Conservation (phyloP, 2,329 filamentous ascomycete species). For the Pestalotiopsis fici region DNA sequence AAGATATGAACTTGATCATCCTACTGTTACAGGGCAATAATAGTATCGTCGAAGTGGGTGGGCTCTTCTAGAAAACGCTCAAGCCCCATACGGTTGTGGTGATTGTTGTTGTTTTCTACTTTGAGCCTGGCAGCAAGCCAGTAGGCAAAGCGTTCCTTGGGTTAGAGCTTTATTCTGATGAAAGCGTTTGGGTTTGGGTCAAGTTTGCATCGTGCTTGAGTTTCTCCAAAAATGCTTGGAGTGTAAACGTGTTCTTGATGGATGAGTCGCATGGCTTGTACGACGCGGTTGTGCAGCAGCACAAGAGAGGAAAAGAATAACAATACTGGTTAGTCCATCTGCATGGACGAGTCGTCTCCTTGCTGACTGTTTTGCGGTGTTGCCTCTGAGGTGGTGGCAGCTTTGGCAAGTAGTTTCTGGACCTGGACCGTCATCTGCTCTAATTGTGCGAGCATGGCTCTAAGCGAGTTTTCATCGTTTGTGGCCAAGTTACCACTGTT, state of each 20-base stretch:
- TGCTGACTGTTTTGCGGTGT: not conserved
- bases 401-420: slow-evolving; percentile 33
- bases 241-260: not conserved
- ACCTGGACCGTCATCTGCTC: slow-evolving; percentile 46
- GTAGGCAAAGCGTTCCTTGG: not conserved
- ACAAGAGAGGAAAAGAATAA: not conserved
- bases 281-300: not conserved
- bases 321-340: slow-evolving; percentile 4
- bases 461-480: slow-evolving; percentile 45
- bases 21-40: not conserved
- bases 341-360: slow-evolving; percentile 11
- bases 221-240: not conserved
- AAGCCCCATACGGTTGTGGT: too few species aligned
- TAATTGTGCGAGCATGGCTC: slow-evolving; percentile 48
- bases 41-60: not conserved
- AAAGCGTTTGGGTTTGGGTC: not conserved
- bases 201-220: not conserved
- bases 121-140: not conserved
- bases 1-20: not conserved
- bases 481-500: slow-evolving; percentile 38
- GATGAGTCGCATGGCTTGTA: not conserved
- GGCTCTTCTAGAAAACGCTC: not conserved
- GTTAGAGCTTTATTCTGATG: not conserved
- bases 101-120: not conserved
- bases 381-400: slow-evolving; percentile 5